Percentiles rank a stretch among this genome's conserved stretches.
Conservation (phyloP, 2,329 filamentous ascomycete species). For the Trichoderma atrobrunneum region DNA sequence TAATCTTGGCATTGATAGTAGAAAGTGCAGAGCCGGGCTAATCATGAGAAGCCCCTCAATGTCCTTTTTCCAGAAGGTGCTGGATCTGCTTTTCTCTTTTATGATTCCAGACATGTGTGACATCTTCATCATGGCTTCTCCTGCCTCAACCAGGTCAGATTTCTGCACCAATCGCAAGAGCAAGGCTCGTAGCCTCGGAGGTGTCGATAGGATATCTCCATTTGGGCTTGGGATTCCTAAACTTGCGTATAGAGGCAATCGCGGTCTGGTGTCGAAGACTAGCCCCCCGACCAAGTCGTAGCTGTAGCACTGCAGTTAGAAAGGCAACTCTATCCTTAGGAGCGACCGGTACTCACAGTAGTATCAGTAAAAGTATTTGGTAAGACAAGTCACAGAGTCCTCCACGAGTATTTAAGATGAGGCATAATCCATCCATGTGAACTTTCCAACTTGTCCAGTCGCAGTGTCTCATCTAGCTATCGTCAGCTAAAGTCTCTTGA, state of each 20-base stretch:
- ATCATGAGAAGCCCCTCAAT: not conserved
- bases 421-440: not conserved
- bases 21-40: not conserved
- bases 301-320: not conserved
- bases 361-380: not conserved
- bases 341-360: not conserved
- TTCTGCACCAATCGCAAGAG: not conserved
- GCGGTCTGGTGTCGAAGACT: not conserved
- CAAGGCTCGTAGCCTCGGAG: not conserved
- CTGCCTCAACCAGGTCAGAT: not conserved
- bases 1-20: not conserved
- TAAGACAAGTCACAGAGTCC: not conserved
- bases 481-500: not conserved
- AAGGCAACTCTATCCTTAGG: not conserved
- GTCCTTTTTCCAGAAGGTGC: not conserved
- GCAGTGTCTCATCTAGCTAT: not conserved
- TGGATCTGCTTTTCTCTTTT: not conserved
- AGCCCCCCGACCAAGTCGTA: not conserved
- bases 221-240: not conserved
- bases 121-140: not conserved
- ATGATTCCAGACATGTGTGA: not conserved
- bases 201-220: not conserved
- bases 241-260: not conserved
- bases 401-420: not conserved
- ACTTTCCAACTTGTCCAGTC: not conserved